These are phyloP conservation scores for Annulohypoxylon maeteangense DNA, from an alignment of 495 filamentous ascomycete genomes.

Conservation along the genomic window DNA sequence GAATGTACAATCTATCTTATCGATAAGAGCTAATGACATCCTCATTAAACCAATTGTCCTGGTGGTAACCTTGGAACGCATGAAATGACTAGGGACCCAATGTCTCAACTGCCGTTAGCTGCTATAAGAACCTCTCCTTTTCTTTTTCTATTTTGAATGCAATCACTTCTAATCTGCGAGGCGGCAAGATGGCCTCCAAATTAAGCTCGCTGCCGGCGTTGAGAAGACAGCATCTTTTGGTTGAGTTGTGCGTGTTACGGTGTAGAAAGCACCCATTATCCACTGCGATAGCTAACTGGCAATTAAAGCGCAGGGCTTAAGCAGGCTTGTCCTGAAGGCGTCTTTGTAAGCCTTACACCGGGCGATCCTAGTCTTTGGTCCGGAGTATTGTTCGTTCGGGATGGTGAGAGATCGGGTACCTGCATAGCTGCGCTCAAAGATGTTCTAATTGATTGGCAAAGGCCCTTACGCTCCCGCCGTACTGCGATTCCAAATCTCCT, in stretches of 20 bases:
- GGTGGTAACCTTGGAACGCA: slow-evolving; percentile 26
- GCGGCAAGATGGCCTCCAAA: slow-evolving; percentile 35
- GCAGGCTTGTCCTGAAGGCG: slow-evolving; percentile 80
- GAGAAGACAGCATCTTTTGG: slow-evolving; percentile 71
- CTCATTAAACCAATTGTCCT: slow-evolving; percentile 6
- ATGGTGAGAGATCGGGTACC: slow-evolving; percentile 65
- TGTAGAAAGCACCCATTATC: not conserved
- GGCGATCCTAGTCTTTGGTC: slow-evolving; percentile 84
- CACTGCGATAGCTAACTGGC: slow-evolving; percentile 26
- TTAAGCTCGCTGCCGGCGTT: slow-evolving; percentile 44
- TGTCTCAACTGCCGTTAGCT: slow-evolving; percentile 21
- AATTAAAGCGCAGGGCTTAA: slow-evolving; percentile 73
- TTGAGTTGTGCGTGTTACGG: slow-evolving; percentile 72
- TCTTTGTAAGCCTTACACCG: slow-evolving; percentile 86
- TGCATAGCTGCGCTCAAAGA: slow-evolving; percentile 12
- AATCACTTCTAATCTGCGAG: slow-evolving; percentile 10
- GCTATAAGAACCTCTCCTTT: slow-evolving; percentile 5
- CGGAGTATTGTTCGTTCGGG: slow-evolving; percentile 89
- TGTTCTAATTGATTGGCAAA: slow-evolving; percentile 47
- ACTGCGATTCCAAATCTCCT: slow-evolving; percentile 89
- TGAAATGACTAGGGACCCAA: slow-evolving; percentile 19
- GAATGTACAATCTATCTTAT: slow-evolving; percentile 1
- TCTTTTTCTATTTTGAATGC: slow-evolving; percentile 9
- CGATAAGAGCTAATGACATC: not conserved
- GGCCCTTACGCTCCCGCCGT: slow-evolving; percentile 90